Conservation (phyloP, 345 rosid genomes). For the Camelina neglecta region DNA sequence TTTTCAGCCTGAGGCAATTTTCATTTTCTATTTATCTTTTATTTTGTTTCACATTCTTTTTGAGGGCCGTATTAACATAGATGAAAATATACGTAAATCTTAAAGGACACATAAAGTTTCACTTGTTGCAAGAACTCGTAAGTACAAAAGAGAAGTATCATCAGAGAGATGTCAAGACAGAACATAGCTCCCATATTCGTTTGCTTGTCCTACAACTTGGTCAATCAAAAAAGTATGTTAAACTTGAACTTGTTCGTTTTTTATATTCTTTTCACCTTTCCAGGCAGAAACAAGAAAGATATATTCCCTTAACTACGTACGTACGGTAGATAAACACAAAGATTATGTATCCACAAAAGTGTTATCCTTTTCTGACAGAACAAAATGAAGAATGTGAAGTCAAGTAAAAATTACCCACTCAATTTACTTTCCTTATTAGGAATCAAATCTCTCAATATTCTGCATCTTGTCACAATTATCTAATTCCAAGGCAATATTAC, state of each 20-base stretch:
- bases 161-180: constrained; percentile 22
- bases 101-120: not conserved
- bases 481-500: not conserved
- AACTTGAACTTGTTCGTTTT: not conserved
- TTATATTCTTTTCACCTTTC: not conserved
- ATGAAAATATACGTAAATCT: not conserved
- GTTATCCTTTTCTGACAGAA: not conserved
- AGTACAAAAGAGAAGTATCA: not conserved
- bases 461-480: constrained; percentile 20
- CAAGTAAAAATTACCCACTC: constrained; percentile 12
- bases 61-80: not conserved
- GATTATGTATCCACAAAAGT: not conserved
- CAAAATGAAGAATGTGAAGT: constrained; percentile 11
- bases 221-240: not conserved
- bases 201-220: constrained; percentile 22
- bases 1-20: constrained; percentile 15
- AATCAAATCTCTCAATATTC: constrained; percentile 13
- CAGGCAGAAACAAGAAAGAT: not conserved
- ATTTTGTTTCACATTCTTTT: constrained; percentile 3
- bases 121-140: constrained; percentile 9
- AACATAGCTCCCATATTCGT: constrained; percentile 7
- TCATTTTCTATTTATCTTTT: constrained; percentile 10
- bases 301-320: not conserved
- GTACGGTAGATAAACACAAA: not conserved
- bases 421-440: not conserved